Percentiles rank a stretch among this genome's conserved stretches.
These are phyloP conservation scores for Boletus pseudo-olivaceus DNA, from an alignment of 768 basidiomycete species.

Conservation along the genomic window DNA sequence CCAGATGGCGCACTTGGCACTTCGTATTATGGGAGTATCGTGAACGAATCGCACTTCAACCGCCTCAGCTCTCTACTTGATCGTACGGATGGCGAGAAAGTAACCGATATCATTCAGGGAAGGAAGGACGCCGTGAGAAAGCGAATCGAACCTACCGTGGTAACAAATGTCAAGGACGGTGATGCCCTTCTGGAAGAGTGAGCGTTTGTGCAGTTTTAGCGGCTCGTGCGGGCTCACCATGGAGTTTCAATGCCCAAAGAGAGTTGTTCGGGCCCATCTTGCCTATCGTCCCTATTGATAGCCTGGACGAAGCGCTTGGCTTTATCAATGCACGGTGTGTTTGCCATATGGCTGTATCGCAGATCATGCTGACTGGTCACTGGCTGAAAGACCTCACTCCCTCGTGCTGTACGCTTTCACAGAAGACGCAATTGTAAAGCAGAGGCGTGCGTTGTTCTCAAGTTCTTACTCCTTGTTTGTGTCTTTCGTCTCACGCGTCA, in stretches of 20 bases:
- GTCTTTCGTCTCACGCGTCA: background rate
- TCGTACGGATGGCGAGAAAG: conserved; percentile 53
- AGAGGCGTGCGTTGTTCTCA: conserved; percentile 34
- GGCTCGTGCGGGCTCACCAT: background rate
- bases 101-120: conserved; percentile 44
- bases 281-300: conserved; percentile 57
- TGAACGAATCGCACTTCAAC: conserved; percentile 50
- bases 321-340: conserved; percentile 52
- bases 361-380: conserved; percentile 9
- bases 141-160: conserved; percentile 58
- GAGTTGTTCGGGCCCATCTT: conserved; percentile 75
- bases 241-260: conserved; percentile 32
- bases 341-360: background rate
- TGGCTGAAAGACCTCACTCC: conserved; percentile 45
- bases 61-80: conserved; percentile 51
- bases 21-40: conserved; percentile 45
- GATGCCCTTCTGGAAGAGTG: conserved; percentile 65
- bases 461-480: background rate
- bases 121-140: conserved; percentile 35
- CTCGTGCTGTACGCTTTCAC: conserved; percentile 66
- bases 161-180: conserved; percentile 47
- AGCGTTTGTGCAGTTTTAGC: conserved; percentile 10
- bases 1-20: conserved; percentile 49
- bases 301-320: conserved; percentile 51
- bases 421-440: conserved; percentile 39